Percentiles rank a stretch among this genome's conserved stretches.
phyloP scores from a whole-genome alignment of 2,329 filamentous ascomycete genomes.

The Colletotrichum sp. region DNA sequence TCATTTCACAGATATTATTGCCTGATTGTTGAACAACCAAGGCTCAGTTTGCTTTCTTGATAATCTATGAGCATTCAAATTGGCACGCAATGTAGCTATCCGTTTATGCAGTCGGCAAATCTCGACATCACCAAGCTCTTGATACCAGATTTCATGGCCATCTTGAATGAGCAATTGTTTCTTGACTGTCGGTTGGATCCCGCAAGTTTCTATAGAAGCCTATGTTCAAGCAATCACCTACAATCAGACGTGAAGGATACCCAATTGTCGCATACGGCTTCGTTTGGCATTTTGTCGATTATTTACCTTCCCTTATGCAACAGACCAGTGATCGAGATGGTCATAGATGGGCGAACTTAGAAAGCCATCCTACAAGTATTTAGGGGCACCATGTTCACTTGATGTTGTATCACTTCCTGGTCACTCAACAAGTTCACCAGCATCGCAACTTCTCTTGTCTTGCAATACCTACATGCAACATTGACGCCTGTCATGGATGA shows the following conservation, averaged over 20 bases:
- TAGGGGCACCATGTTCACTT: not conserved
- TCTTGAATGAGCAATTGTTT: not conserved
- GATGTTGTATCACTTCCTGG: not conserved
- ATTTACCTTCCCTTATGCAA: not conserved
- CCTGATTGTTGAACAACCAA: not conserved
- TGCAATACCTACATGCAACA: not conserved
- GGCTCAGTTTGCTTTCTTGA: not conserved
- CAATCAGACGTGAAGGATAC: not conserved
- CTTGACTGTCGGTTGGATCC: not conserved
- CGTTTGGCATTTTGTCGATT: not conserved
- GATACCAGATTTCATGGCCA: not conserved
- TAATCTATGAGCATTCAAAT: not conserved
- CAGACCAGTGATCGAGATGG: not conserved
- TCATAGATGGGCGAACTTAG: not conserved
- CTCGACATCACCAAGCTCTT: not conserved
- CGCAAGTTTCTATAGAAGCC: not conserved
- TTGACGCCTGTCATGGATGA: not conserved
- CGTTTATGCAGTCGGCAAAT: not conserved
- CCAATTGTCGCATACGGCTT: not conserved
- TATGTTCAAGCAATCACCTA: not conserved
- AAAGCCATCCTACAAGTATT: not conserved
- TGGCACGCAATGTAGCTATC: fast-evolving
- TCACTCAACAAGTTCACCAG: not conserved
- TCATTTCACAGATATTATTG: too few relatives aligned
- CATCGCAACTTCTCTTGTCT: not conserved